A percentile compares a stretch with the other conserved stretches of the same genome.
These are phyloP conservation scores for Retiboletus flavoniger DNA, from an alignment of 1,284 basidiomycete genomes.

Conservation along the genomic window DNA sequence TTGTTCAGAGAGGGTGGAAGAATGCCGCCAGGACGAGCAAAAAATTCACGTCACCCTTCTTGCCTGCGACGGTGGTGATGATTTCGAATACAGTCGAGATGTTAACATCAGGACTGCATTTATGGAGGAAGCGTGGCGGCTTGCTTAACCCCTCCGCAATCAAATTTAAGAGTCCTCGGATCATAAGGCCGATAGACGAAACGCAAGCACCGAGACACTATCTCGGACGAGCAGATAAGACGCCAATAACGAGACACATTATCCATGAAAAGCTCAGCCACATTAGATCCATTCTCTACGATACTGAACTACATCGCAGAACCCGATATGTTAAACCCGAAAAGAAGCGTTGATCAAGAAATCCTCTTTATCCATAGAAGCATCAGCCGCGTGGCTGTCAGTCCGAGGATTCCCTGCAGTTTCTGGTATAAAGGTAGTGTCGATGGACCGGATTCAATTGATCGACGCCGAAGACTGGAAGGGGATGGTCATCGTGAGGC, in stretches of 20 bases:
- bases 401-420: slow-evolving; percentile 59
- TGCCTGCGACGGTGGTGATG: no score
- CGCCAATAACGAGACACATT: no score
- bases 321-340: slow-evolving; percentile 72
- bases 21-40: no score
- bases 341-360: slow-evolving; percentile 50
- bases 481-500: slow-evolving; percentile 58
- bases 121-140: no score
- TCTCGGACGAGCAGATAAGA: no score
- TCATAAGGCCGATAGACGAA: no score
- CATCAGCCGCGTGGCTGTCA: slow-evolving; percentile 59
- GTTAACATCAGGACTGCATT: no score
- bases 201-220: no score
- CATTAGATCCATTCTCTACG: slow-evolving; percentile 43
- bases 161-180: slow-evolving; percentile 7
- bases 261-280: slow-evolving; percentile 47
- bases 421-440: slow-evolving; percentile 58
- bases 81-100: no score
- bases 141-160: no score
- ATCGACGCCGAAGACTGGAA: slow-evolving; percentile 59
- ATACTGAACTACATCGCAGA: slow-evolving; percentile 65
- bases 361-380: slow-evolving; percentile 47
- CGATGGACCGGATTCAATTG: slow-evolving; percentile 66
- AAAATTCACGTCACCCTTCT: no score
- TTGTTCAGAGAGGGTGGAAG: no score